A percentile compares a stretch with the other conserved stretches of the same genome.
These are phyloP conservation scores for Diddensiella transvaalensis DNA, from an alignment of 805 yeast species.

Conservation along the genomic window DNA sequence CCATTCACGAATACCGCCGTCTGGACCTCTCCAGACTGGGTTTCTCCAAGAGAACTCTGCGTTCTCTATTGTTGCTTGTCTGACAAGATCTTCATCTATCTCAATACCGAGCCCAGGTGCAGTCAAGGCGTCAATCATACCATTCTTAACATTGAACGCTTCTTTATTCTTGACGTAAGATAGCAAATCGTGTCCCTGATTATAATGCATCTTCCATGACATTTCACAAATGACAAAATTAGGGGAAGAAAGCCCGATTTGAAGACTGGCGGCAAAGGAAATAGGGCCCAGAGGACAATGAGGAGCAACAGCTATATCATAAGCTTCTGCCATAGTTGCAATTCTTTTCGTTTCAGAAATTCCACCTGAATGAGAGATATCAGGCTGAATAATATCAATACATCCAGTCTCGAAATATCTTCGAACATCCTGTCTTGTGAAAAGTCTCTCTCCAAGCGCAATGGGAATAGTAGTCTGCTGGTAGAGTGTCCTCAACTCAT, in stretches of 20 bases:
- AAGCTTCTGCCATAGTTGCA: slow-evolving; percentile 31
- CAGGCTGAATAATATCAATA: slow-evolving; percentile 32
- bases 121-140: slow-evolving; percentile 24
- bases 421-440: slow-evolving; percentile 26
- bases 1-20: slow-evolving; percentile 30
- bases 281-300: slow-evolving; percentile 33
- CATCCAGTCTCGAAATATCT: slow-evolving; percentile 27
- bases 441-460: slow-evolving; percentile 32
- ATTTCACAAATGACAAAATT: slow-evolving; percentile 31
- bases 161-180: slow-evolving; percentile 26
- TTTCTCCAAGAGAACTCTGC: slow-evolving; percentile 26
- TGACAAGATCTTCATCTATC: slow-evolving; percentile 27
- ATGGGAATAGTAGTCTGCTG: slow-evolving; percentile 28
- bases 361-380: slow-evolving; percentile 31
- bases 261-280: slow-evolving; percentile 31
- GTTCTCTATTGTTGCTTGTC: slow-evolving; percentile 21
- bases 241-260: slow-evolving; percentile 25
- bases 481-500: slow-evolving; percentile 24
- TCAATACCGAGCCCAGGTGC: slow-evolving; percentile 31
- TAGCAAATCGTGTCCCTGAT: slow-evolving; percentile 25
- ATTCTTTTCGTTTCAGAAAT: slow-evolving; percentile 29
- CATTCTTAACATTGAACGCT: slow-evolving; percentile 26
- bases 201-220: slow-evolving; percentile 31
- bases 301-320: slow-evolving; percentile 32
- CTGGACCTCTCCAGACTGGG: slow-evolving; percentile 30